Evolutionary conservation across 352 stramenopile genomes (phyloP).

Genomic region (Peronospora belbahrii): DNA sequence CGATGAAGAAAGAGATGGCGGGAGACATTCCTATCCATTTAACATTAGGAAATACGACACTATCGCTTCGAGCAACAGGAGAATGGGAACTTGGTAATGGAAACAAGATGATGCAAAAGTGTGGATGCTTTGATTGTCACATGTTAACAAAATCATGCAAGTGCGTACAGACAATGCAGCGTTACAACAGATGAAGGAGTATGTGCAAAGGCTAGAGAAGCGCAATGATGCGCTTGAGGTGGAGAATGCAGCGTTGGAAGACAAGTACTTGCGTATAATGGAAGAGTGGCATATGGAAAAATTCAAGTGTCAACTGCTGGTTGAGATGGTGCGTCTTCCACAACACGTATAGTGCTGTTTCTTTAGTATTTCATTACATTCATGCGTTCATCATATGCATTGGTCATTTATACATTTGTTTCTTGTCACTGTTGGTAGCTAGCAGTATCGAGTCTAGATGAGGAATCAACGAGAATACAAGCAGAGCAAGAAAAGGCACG

Average conservation of each 20-base stretch:
- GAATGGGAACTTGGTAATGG: conserved; percentile 61
- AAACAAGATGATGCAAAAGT: too few species aligned
- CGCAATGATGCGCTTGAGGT: conserved; percentile 40
- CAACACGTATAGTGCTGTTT: neutral
- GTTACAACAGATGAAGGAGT: conserved; percentile 36
- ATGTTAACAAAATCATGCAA: too few species aligned
- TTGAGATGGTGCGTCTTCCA: conserved; percentile 64
- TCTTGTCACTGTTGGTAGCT: conserved; percentile 34
- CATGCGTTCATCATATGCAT: too few species aligned
- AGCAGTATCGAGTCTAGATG: conserved; percentile 72
- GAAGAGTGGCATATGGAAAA: conserved; percentile 85
- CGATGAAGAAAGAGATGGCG: conserved; percentile 12
- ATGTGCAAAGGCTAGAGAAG: conserved; percentile 27
- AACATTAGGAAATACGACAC: conserved; percentile 41
- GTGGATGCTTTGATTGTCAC: too few species aligned
- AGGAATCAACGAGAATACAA: conserved; percentile 55
- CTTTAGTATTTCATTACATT: too few species aligned
- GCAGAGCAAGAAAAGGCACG: conserved; percentile 57
- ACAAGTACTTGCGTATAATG: conserved; percentile 49
- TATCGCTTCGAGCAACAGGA: conserved; percentile 34
- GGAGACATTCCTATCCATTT: conserved; percentile 58
- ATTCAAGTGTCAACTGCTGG: conserved; percentile 82
- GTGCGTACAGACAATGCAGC: conserved; percentile 57
- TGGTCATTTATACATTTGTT: too few species aligned
- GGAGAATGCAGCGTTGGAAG: conserved; percentile 54